These are phyloP conservation scores for Geotrichum europaeum DNA, from an alignment of 1,139 yeast genomes.

Conservation along the genomic window DNA sequence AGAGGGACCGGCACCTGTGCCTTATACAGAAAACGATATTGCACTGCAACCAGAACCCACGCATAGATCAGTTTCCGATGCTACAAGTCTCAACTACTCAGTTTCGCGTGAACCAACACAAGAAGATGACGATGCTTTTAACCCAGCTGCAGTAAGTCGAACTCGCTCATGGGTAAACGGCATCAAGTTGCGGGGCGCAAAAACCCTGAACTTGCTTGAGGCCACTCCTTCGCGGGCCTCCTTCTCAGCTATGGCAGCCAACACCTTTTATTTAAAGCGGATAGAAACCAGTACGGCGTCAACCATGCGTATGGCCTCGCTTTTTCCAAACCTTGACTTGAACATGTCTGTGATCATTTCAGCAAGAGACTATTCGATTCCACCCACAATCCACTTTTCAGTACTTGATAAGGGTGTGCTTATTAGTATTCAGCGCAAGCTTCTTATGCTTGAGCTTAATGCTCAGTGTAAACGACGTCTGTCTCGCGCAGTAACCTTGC, in stretches of 20 bases:
- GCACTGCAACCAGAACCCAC: not conserved
- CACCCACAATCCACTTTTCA: not conserved
- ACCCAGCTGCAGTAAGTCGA: not conserved
- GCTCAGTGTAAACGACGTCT: not conserved
- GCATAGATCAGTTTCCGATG: not conserved
- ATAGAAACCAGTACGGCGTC: not conserved
- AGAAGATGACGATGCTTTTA: not conserved
- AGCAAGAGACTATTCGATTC: constrained; percentile 5
- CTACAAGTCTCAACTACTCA: not conserved
- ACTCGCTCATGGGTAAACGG: not conserved
- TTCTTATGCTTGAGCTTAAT: not conserved
- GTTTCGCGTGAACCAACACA: not conserved
- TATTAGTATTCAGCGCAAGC: constrained; percentile 10
- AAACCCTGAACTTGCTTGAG: not conserved
- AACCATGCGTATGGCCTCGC: not conserved
- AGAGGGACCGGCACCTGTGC: not conserved
- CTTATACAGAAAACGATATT: not conserved
- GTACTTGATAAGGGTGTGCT: constrained; percentile 10
- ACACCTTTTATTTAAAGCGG: constrained; percentile 2
- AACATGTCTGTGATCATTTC: constrained; percentile 6
- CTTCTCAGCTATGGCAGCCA: not conserved
- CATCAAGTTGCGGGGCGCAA: not conserved
- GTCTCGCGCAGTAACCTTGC: not conserved
- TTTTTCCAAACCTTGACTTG: constrained; percentile 1
- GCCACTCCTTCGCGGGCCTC: not conserved